Evolutionary conservation across 768 basidiomycete species (phyloP).

Genomic region (Trametes elegans): DNA sequence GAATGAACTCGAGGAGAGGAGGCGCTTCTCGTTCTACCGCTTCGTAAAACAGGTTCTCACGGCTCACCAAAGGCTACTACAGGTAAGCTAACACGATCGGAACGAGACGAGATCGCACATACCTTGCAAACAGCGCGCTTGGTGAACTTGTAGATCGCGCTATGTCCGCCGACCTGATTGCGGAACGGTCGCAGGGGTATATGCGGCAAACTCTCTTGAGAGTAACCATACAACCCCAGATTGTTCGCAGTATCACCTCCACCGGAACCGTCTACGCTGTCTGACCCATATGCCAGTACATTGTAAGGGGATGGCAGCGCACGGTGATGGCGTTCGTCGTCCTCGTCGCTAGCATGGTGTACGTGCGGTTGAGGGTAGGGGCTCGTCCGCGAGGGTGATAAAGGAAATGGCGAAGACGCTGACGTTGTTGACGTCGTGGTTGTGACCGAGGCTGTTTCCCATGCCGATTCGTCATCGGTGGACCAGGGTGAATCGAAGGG

Average conservation of each 20-base stretch:
- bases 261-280: conserved; percentile 20
- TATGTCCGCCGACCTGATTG: conserved; percentile 98
- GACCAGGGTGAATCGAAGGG: conserved; percentile 58
- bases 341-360: conserved; percentile 32
- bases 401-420: conserved; percentile 36
- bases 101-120: conserved; percentile 30
- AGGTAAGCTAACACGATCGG: conserved; percentile 27
- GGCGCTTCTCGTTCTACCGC: conserved; percentile 93
- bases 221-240: conserved; percentile 35
- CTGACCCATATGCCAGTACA: conserved; percentile 19
- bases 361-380: conserved; percentile 32
- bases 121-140: conserved; percentile 99
- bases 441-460: conserved; percentile 67
- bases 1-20: conserved; percentile 89
- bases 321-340: conserved; percentile 29
- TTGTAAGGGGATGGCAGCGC: conserved; percentile 22
- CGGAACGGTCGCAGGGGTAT: conserved; percentile 94
- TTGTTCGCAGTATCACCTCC: conserved; percentile 39
- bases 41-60: conserved; percentile 98
- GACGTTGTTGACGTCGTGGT: conserved; percentile 63
- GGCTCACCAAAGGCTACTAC: conserved; percentile 84
- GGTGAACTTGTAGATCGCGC: conserved; percentile 96
- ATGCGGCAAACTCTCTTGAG: conserved; percentile 69
- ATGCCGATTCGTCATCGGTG: conserved; percentile 74
- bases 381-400: conserved; percentile 33